A percentile compares a stretch with the other conserved stretches of the same genome.
phyloP scores from a whole-genome alignment of 2,329 filamentous ascomycete species.

The Calcarisporium arbuscula region DNA sequence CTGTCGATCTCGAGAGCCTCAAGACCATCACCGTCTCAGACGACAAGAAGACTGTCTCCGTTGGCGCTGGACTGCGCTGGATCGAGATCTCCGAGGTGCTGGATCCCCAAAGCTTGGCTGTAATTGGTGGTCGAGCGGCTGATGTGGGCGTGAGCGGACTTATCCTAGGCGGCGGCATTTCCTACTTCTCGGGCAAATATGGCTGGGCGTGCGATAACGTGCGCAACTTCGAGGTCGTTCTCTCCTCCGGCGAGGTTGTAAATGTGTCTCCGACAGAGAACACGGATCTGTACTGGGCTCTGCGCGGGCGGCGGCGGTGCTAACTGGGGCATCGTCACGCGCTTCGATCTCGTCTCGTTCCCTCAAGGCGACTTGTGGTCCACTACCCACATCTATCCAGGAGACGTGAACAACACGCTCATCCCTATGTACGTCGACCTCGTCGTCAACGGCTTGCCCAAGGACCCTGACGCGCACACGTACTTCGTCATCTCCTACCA shows the following conservation, averaged over 20 bases:
- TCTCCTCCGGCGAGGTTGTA: slow-evolving; percentile 37
- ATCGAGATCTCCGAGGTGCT: slow-evolving; percentile 32
- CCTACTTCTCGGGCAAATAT: slow-evolving; percentile 36
- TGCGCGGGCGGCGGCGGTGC: slow-evolving; percentile 33
- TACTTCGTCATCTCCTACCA: slow-evolving; percentile 13
- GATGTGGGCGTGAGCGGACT: slow-evolving; percentile 38
- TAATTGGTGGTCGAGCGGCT: slow-evolving; percentile 33
- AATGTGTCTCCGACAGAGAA: slow-evolving; percentile 26
- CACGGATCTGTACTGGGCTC: slow-evolving; percentile 36
- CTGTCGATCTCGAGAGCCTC: slow-evolving; percentile 36
- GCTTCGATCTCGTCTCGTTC: slow-evolving; percentile 23
- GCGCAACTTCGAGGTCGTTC: slow-evolving; percentile 13
- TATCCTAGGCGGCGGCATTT: slow-evolving; percentile 41
- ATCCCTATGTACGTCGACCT: slow-evolving; percentile 11
- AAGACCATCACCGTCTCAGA: slow-evolving; percentile 25
- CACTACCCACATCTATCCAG: slow-evolving; percentile 12
- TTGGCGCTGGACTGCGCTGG: slow-evolving; percentile 40
- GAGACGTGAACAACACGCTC: slow-evolving; percentile 9
- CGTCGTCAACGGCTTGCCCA: slow-evolving; percentile 10
- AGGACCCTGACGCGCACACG: slow-evolving; percentile 14
- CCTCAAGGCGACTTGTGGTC: slow-evolving; percentile 22
- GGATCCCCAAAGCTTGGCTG: slow-evolving; percentile 28
- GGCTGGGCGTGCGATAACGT: slow-evolving; percentile 20
- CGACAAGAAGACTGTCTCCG: slow-evolving; percentile 26
- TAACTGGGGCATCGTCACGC: slow-evolving; percentile 33